A percentile compares a stretch with the other conserved stretches of the same genome.
Evolutionary conservation across 805 yeast genomes (phyloP).

Genomic region (Zygoascus bituminiphila): DNA sequence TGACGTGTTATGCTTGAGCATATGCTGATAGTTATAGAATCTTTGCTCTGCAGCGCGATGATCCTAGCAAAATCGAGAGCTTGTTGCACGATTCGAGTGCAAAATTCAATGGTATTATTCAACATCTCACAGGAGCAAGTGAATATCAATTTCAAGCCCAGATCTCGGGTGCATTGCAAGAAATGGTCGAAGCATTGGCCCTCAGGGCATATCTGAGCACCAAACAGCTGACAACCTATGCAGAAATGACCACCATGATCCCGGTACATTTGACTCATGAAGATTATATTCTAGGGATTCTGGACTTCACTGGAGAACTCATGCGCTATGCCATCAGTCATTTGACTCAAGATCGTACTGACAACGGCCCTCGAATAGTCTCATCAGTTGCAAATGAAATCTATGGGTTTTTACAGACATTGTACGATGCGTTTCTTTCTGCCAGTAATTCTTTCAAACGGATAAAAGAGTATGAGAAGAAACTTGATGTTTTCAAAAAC

Average conservation of each 20-base stretch:
- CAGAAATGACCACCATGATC: not conserved
- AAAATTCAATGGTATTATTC: not conserved
- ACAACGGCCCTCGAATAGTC: not conserved
- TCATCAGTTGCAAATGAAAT: not conserved
- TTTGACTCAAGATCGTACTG: slow-evolving; percentile 9
- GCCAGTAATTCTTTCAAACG: not conserved
- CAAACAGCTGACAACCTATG: slow-evolving; percentile 11
- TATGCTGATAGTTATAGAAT: slow-evolving; percentile 14
- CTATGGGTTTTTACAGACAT: not conserved
- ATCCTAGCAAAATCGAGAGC: not conserved
- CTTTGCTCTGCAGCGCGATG: slow-evolving; percentile 22
- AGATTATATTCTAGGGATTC: slow-evolving; percentile 35
- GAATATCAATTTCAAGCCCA: slow-evolving; percentile 9
- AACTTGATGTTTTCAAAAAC: not conserved
- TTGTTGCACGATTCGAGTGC: not conserved
- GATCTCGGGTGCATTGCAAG: slow-evolving; percentile 22
- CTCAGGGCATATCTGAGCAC: slow-evolving; percentile 17
- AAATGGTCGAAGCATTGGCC: slow-evolving; percentile 22
- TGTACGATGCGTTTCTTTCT: not conserved
- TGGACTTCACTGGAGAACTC: slow-evolving; percentile 37
- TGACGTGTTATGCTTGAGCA: no score
- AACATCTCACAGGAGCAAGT: not conserved
- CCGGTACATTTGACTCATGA: slow-evolving; percentile 16
- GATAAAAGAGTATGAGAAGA: not conserved
- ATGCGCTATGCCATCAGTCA: slow-evolving; percentile 34